Conservation (phyloP, 2,329 filamentous ascomycete species). For the Trichoderma citrinoviride region DNA sequence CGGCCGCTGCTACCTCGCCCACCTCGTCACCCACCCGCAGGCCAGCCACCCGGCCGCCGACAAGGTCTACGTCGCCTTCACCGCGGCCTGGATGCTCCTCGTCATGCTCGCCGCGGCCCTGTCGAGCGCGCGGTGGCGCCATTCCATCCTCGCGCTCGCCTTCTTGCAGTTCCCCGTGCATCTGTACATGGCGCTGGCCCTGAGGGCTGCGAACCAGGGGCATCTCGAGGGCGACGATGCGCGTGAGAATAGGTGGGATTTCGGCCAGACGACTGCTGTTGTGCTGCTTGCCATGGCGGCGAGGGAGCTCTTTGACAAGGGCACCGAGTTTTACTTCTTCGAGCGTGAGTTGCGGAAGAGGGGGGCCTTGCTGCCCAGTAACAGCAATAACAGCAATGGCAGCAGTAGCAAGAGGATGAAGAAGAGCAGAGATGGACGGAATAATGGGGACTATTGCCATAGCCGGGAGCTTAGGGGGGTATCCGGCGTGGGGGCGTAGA, state of each 20-base stretch:
- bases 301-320: constrained; percentile 26
- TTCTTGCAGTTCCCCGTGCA: constrained; percentile 34
- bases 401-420: not conserved
- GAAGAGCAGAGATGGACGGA: not conserved
- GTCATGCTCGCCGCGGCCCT: constrained; percentile 26
- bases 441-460: not conserved
- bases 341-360: constrained; percentile 7
- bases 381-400: too few species aligned
- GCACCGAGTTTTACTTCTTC: constrained; percentile 25
- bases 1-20: constrained; percentile 31
- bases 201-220: constrained; percentile 32
- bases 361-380: not conserved
- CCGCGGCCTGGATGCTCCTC: constrained; percentile 25
- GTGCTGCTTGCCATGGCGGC: constrained; percentile 29
- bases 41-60: constrained; percentile 30
- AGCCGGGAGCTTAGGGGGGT: not conserved
- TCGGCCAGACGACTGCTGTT: constrained; percentile 34
- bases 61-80: constrained; percentile 28
- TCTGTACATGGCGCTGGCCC: constrained; percentile 34
- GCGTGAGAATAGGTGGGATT: constrained; percentile 33
- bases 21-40: constrained; percentile 21
- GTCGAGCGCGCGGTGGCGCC: constrained; percentile 22
- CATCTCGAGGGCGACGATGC: constrained; percentile 16
- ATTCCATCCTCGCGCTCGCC: constrained; percentile 29
- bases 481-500: not conserved